These are phyloP conservation scores for Ophiostoma perfectum DNA, from an alignment of 2,329 filamentous ascomycete species.

Conservation along the genomic window DNA sequence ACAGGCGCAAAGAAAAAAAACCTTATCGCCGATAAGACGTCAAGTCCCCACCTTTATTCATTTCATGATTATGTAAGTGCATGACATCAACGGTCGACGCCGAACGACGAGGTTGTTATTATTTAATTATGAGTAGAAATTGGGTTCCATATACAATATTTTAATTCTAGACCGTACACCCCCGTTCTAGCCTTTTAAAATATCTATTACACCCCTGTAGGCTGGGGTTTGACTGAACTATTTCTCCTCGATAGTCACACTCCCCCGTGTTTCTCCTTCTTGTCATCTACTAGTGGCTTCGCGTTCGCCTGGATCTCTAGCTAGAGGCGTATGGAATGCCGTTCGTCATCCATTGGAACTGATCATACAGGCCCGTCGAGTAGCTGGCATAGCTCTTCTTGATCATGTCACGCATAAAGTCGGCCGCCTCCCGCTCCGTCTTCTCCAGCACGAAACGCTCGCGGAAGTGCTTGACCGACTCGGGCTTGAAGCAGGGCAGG, in stretches of 20 bases:
- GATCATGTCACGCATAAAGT: conserved; percentile 86
- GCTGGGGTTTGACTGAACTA: not conserved
- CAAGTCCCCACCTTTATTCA: not conserved
- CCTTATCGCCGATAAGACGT: conserved; percentile 23
- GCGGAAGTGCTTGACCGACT: conserved; percentile 86
- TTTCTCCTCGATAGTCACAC: not conserved
- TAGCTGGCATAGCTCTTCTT: conserved; percentile 87
- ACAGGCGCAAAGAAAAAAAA: conserved; percentile 19
- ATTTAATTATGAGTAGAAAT: not conserved
- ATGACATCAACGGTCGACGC: not conserved
- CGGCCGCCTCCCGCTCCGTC: conserved; percentile 85
- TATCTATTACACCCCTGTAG: not conserved
- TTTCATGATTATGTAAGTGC: not conserved
- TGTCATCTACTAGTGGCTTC: not conserved
- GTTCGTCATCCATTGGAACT: conserved; percentile 63
- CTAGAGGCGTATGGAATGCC: conserved; percentile 28
- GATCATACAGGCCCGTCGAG: conserved; percentile 91
- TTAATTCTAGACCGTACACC: not conserved
- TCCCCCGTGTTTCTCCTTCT: not conserved
- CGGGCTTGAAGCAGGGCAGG: conserved; percentile 94
- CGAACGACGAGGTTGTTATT: not conserved
- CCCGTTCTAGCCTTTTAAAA: not conserved
- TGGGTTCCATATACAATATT: not conserved
- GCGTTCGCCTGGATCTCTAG: conserved; percentile 18
- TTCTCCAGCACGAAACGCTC: conserved; percentile 90